A percentile compares a stretch with the other conserved stretches of the same genome.
Conservation (phyloP, 441 rosid genomes). For the Corymbia calophylla region DNA sequence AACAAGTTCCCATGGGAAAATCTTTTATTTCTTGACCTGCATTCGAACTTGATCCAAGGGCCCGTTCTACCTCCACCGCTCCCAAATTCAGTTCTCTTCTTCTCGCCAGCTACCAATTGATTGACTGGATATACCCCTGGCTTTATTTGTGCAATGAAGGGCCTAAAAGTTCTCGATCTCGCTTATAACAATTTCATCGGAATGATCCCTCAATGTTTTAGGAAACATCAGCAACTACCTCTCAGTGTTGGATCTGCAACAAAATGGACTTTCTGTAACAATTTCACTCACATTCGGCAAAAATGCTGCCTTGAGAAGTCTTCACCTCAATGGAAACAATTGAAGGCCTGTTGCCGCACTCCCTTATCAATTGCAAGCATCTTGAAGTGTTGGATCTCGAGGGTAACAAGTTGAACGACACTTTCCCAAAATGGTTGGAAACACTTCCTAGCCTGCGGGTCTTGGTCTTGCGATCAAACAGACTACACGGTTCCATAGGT, state of each 20-base stretch:
- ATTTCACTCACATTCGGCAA: not conserved
- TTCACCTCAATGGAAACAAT: not conserved
- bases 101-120: not conserved
- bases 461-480: not conserved
- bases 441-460: not conserved
- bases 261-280: not conserved
- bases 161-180: not conserved
- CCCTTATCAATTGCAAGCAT: not conserved
- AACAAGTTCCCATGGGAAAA: not conserved
- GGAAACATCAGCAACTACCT: not conserved
- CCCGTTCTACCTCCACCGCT: not conserved
- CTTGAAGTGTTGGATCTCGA: not conserved
- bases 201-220: not conserved
- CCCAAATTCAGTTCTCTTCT: not conserved
- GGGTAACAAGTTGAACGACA: not conserved
- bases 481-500: not conserved
- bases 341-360: not conserved
- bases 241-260: not conserved
- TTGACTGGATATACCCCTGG: not conserved
- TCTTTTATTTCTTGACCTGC: not conserved
- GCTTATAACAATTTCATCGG: not conserved
- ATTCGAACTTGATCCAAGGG: not conserved
- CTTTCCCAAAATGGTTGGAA: not conserved
- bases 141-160: not conserved
- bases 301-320: not conserved